These are phyloP conservation scores for Ustilago curta DNA, from an alignment of 1,284 basidiomycete genomes.

Conservation along the genomic window DNA sequence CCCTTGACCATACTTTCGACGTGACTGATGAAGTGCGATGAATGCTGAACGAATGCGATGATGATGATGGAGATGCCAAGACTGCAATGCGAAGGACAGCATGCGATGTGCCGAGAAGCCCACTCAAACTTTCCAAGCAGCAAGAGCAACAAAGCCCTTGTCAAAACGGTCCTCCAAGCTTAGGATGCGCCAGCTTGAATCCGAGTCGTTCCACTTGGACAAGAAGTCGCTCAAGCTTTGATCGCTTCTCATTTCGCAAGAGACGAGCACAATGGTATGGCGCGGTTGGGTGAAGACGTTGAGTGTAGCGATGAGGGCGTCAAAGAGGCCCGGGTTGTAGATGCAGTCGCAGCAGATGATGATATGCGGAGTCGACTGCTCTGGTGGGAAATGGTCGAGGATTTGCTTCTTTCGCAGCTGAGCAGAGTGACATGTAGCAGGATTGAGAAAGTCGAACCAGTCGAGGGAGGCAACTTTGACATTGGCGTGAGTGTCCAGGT, in stretches of 20 bases:
- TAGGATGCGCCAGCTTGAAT: slow-evolving; percentile 33
- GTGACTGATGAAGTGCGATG: slow-evolving; percentile 1
- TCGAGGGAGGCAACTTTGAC: slow-evolving; percentile 27
- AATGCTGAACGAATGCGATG: background rate
- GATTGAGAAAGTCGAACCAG: slow-evolving; percentile 50
- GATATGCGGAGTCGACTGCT: slow-evolving; percentile 25
- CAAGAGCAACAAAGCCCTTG: slow-evolving; percentile 45
- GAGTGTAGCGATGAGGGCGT: slow-evolving; percentile 56
- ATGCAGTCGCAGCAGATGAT: slow-evolving; percentile 62
- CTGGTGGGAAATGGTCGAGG: slow-evolving; percentile 20
- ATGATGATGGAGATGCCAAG: slow-evolving; percentile 1
- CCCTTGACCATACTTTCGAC: slow-evolving; percentile 8
- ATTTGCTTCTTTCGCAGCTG: slow-evolving; percentile 24
- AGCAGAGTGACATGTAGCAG: slow-evolving; percentile 22
- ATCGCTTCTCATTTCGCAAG: slow-evolving; percentile 58
- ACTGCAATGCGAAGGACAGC: background rate
- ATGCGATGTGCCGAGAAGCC: background rate
- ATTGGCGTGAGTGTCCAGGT: slow-evolving; percentile 14
- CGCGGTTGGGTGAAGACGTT: slow-evolving; percentile 40
- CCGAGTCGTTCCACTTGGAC: slow-evolving; percentile 36
- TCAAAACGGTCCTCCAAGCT: slow-evolving; percentile 45
- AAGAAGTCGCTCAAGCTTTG: slow-evolving; percentile 54
- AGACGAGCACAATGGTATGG: slow-evolving; percentile 52
- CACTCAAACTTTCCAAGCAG: slow-evolving; percentile 38
- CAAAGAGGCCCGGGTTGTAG: slow-evolving; percentile 63